Percentiles rank a stretch among this genome's conserved stretches.
These are phyloP conservation scores for Colletotrichum australisinense DNA, from an alignment of 2,329 filamentous ascomycete genomes.

Conservation along the genomic window DNA sequence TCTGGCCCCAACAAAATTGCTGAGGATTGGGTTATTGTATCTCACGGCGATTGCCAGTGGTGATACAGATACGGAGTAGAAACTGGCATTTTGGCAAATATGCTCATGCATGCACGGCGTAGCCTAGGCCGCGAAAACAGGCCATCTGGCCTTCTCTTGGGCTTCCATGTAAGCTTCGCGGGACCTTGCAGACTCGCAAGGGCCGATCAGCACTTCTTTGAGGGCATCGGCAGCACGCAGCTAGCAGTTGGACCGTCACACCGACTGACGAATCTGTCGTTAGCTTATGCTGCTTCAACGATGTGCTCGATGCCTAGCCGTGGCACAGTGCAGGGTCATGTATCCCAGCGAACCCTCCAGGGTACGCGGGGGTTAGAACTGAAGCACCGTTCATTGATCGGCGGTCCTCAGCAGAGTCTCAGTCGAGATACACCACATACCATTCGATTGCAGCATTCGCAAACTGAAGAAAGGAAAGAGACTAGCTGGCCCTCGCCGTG, in stretches of 20 bases:
- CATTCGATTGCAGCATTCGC: constrained; percentile 5
- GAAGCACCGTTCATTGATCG: neutral
- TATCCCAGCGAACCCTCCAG: constrained; percentile 19
- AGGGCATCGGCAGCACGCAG: constrained; percentile 20
- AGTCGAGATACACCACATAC: constrained; percentile 12
- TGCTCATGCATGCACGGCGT: neutral
- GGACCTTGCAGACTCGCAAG: constrained; percentile 30
- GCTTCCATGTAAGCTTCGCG: constrained; percentile 25
- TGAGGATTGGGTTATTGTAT: neutral
- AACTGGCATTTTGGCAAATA: neutral
- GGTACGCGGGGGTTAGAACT: neutral
- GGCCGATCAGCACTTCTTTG: constrained; percentile 21
- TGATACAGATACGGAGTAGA: neutral
- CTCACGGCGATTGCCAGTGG: neutral
- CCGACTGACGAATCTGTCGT: constrained; percentile 30
- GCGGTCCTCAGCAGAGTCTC: constrained; percentile 10
- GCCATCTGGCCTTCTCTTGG: constrained; percentile 23
- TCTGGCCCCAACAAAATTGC: neutral
- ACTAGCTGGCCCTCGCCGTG: neutral
- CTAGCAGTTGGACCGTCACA: constrained; percentile 30
- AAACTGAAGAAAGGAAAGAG: neutral
- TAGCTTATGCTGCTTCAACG: constrained; percentile 28
- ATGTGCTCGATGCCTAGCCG: constrained; percentile 11
- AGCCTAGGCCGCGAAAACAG: constrained; percentile 26
- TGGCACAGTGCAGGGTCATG: constrained; percentile 1